These are phyloP conservation scores for Cladosporium sp. DNA, from an alignment of 2,329 filamentous ascomycete species.

Conservation along the genomic window DNA sequence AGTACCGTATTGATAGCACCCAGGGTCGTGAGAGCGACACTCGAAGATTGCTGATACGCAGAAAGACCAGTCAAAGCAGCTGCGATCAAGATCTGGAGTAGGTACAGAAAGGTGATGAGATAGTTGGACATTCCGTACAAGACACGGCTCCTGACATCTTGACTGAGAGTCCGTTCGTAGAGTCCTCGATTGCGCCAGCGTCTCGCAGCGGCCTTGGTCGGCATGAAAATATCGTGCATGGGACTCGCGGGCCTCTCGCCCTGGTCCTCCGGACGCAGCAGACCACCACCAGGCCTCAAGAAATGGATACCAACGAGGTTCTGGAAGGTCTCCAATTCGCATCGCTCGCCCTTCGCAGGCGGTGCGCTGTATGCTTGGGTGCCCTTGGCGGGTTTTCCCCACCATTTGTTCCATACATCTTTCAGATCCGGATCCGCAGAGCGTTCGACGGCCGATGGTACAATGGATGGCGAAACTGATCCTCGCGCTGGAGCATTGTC, in stretches of 20 bases:
- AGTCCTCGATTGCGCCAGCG: conserved; percentile 8
- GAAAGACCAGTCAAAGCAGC: conserved; percentile 17
- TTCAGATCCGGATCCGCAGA: not conserved
- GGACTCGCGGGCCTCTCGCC: conserved; percentile 10
- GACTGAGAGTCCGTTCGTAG: conserved; percentile 5
- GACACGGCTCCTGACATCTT: conserved; percentile 6
- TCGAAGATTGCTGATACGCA: conserved; percentile 9
- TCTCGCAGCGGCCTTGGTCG: conserved; percentile 6
- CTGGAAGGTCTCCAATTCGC: conserved; percentile 7
- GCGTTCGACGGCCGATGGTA: not conserved
- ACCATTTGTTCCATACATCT: conserved; percentile 8
- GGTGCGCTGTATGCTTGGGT: not conserved
- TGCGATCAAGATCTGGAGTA: conserved; percentile 17
- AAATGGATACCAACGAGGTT: conserved; percentile 12
- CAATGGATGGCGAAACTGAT: not conserved
- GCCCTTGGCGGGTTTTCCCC: not conserved
- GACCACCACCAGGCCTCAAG: conserved; percentile 7
- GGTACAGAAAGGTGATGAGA: conserved; percentile 14
- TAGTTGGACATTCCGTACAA: conserved; percentile 14
- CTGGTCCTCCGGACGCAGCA: not conserved
- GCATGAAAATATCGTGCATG: conserved; percentile 9
- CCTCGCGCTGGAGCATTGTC: not conserved
- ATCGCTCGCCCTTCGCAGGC: not conserved
- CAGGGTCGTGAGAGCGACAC: conserved; percentile 12
- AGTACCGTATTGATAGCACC: conserved; percentile 18